Conservation (phyloP, 108 stramenopile species). For the Skeletonema tropicum region DNA sequence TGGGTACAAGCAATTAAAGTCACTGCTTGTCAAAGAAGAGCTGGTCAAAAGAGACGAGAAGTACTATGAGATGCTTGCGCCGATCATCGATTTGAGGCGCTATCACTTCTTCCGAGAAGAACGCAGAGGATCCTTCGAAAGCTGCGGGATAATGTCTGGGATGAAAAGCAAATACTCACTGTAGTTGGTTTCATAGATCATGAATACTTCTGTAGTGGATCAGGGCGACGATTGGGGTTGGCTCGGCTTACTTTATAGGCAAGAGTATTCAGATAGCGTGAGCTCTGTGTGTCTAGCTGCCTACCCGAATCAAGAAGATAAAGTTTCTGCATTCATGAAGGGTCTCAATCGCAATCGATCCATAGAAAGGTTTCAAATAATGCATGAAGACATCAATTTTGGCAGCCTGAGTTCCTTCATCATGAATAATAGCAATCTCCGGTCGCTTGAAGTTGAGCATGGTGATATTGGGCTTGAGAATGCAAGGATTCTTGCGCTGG, state of each 20-base stretch:
- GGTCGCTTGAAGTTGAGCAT: background rate
- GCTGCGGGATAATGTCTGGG: constrained; percentile 1
- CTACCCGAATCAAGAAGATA: background rate
- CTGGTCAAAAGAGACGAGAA: background rate
- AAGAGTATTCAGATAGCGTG: background rate
- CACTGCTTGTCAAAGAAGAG: background rate
- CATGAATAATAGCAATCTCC: background rate
- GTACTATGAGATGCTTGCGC: constrained; percentile 2
- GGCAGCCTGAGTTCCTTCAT: background rate
- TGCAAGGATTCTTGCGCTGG: background rate
- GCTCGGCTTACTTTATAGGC: constrained; percentile 9
- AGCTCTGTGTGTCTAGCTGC: background rate
- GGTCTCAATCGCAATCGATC: background rate
- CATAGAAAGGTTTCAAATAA: background rate
- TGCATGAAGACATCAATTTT: background rate
- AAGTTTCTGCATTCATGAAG: background rate
- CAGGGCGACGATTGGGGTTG: constrained; percentile 5
- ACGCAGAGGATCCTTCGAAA: constrained; percentile 4
- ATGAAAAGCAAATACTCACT: background rate
- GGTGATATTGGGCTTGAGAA: background rate
- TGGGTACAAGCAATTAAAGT: background rate
- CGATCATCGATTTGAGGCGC: background rate
- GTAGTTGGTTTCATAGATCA: background rate
- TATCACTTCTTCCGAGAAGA: constrained; percentile 1
- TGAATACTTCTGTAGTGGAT: background rate